Evolutionary conservation across 2,329 filamentous ascomycete species (phyloP).

Genomic region (Cordyceps javanica): DNA sequence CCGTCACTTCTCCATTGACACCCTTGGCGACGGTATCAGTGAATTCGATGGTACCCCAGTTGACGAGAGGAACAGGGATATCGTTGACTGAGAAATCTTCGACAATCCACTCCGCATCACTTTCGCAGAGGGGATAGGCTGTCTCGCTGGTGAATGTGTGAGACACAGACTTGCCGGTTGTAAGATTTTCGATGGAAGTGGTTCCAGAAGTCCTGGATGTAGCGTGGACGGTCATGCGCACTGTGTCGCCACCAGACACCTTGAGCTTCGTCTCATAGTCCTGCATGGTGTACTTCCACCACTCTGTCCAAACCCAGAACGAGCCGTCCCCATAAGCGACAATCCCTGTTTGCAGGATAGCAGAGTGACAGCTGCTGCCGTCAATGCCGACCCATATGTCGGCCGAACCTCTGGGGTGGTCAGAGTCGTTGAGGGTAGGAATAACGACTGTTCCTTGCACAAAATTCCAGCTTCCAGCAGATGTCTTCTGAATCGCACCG

Average conservation of each 20-base stretch:
- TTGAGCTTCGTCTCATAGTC: conserved; percentile 23
- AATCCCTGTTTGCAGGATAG: conserved; percentile 34
- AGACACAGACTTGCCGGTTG: conserved; percentile 43
- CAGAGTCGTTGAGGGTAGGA: background rate
- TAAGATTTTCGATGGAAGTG: conserved; percentile 34
- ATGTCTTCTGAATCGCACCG: background rate
- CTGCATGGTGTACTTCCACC: conserved; percentile 33
- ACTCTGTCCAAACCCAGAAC: conserved; percentile 36
- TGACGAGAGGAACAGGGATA: background rate
- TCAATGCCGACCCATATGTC: conserved; percentile 39
- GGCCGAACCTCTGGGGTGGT: background rate
- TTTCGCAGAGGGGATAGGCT: conserved; percentile 1
- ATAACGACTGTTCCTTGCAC: background rate
- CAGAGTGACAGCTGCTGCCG: conserved; percentile 27
- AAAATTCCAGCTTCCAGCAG: background rate
- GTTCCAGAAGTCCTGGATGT: conserved; percentile 17
- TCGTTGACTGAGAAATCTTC: background rate
- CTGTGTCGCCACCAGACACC: conserved; percentile 18
- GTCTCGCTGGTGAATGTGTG: conserved; percentile 40
- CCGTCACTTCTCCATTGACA: background rate
- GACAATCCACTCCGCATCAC: background rate
- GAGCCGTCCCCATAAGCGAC: conserved; percentile 28
- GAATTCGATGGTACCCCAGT: background rate
- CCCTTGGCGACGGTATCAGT: background rate
- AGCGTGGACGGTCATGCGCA: conserved; percentile 19